Percentiles rank a stretch among this genome's conserved stretches.
These are phyloP conservation scores for Neurospora intermedia DNA, from an alignment of 495 filamentous ascomycete species.

Conservation along the genomic window DNA sequence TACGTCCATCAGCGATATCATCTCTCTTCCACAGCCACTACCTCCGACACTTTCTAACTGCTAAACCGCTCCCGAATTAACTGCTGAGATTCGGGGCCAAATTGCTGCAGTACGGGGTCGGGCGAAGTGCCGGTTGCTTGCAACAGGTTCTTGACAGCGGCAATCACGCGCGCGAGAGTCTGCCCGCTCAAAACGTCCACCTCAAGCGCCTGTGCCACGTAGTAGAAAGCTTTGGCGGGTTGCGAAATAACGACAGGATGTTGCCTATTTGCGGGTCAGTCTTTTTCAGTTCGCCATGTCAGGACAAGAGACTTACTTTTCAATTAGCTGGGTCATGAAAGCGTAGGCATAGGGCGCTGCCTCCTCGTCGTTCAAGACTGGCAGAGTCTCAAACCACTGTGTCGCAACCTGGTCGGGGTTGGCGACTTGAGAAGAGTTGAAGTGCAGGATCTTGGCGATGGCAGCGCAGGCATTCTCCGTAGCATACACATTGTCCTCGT, in stretches of 20 bases:
- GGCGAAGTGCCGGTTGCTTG: slow-evolving; percentile 58
- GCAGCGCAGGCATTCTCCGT: slow-evolving; percentile 93
- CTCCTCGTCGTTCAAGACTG: slow-evolving; percentile 91
- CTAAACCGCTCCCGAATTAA: slow-evolving; percentile 63
- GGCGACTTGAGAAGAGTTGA: slow-evolving; percentile 62
- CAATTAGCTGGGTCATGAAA: slow-evolving; percentile 83
- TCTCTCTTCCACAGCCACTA: background rate
- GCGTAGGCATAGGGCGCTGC: slow-evolving; percentile 94
- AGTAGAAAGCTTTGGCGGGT: slow-evolving; percentile 67
- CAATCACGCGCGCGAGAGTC: slow-evolving; percentile 60
- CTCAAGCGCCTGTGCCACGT: slow-evolving; percentile 78
- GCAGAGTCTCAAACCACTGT: slow-evolving; percentile 82
- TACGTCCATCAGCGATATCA: background rate
- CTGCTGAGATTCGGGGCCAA: slow-evolving; percentile 66
- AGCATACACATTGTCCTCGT: slow-evolving; percentile 91
- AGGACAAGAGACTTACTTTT: slow-evolving; percentile 62
- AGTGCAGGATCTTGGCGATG: slow-evolving; percentile 93
- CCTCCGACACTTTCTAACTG: slow-evolving; percentile 19
- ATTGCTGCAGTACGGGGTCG: slow-evolving; percentile 53
- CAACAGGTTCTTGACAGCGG: slow-evolving; percentile 63
- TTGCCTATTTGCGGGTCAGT: slow-evolving; percentile 46
- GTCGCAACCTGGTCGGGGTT: slow-evolving; percentile 60
- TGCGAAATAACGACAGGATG: slow-evolving; percentile 71
- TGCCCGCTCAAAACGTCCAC: slow-evolving; percentile 81
- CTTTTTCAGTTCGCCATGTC: background rate